These are phyloP conservation scores for Rhizoctonia solani DNA, from an alignment of 1,284 basidiomycete genomes.

Conservation along the genomic window DNA sequence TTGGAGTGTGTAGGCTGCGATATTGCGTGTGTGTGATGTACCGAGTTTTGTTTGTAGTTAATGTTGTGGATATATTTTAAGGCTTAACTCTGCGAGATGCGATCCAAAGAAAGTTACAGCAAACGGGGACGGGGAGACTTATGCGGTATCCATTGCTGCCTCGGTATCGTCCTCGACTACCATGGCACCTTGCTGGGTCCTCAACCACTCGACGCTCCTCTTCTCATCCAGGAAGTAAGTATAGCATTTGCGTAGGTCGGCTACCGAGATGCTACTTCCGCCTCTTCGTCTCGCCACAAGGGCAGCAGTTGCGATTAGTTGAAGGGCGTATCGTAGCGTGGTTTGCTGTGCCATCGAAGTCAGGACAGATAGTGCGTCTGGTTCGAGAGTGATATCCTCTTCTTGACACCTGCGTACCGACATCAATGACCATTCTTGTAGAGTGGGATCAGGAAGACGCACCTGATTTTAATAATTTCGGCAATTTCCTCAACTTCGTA, in stretches of 20 bases:
- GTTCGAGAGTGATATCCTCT: slow-evolving; percentile 87
- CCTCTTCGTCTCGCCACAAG: slow-evolving; percentile 83
- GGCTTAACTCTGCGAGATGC: not conserved
- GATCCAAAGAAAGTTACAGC: not conserved
- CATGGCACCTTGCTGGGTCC: slow-evolving; percentile 67
- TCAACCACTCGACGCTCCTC: slow-evolving; percentile 88
- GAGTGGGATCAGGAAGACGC: slow-evolving; percentile 38
- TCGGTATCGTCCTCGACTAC: not conserved
- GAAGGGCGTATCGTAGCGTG: slow-evolving; percentile 86
- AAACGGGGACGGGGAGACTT: not conserved
- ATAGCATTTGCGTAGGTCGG: slow-evolving; percentile 84
- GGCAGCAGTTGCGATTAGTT: slow-evolving; percentile 89
- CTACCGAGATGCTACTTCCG: slow-evolving; percentile 73
- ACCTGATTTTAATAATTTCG: slow-evolving; percentile 93
- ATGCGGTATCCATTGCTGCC: not conserved
- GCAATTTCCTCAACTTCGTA: slow-evolving; percentile 85
- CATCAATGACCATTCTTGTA: too few species aligned
- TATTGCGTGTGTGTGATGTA: too few species aligned
- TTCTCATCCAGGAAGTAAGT: slow-evolving; percentile 95
- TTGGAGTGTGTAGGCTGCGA: not conserved
- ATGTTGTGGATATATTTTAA: slow-evolving; percentile 1
- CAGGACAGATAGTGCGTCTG: slow-evolving; percentile 76
- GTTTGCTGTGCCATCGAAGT: slow-evolving; percentile 86
- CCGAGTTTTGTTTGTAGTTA: not conserved
- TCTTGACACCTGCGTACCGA: slow-evolving; percentile 78